Evolutionary conservation across 2,329 filamentous ascomycete species (phyloP).

Genomic region (Septoria linicola): DNA sequence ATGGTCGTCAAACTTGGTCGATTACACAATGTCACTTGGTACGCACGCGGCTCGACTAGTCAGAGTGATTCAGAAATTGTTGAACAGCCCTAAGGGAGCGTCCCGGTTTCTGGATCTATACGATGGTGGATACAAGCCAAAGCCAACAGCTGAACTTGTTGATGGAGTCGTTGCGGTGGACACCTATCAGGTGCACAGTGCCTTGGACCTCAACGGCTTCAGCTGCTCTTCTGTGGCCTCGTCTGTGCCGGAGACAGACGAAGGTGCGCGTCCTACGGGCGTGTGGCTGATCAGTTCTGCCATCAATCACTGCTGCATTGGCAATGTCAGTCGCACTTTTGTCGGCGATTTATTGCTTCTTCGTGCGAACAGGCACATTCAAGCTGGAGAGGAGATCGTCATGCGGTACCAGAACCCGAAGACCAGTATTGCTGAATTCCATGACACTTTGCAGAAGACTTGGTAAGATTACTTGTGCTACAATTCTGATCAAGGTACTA

Average conservation of each 20-base stretch:
- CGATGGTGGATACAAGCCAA: slow-evolving; percentile 20
- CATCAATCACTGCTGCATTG: slow-evolving; percentile 55
- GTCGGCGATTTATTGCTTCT: slow-evolving; percentile 57
- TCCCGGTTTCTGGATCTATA: slow-evolving; percentile 21
- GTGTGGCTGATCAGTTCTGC: slow-evolving; percentile 52
- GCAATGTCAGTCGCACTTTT: slow-evolving; percentile 50
- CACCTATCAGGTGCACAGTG: slow-evolving; percentile 20
- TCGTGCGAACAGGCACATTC: slow-evolving; percentile 48
- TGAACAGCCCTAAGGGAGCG: slow-evolving; percentile 19
- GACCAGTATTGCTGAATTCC: slow-evolving; percentile 31
- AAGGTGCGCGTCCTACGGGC: slow-evolving; percentile 33
- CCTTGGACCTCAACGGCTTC: slow-evolving; percentile 27
- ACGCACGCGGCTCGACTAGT: slow-evolving; percentile 18
- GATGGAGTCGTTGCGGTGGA: slow-evolving; percentile 25
- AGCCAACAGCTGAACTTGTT: background rate
- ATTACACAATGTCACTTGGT: slow-evolving; percentile 16
- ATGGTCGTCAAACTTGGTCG: slow-evolving; percentile 20
- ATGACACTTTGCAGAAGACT: slow-evolving; percentile 33
- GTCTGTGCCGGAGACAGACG: background rate
- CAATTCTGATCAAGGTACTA: background rate
- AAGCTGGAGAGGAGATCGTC: slow-evolving; percentile 48
- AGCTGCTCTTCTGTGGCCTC: slow-evolving; percentile 3
- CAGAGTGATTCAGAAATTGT: slow-evolving; percentile 24
- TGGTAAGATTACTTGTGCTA: slow-evolving; percentile 34
- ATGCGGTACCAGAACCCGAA: slow-evolving; percentile 22